phyloP scores from a whole-genome alignment of 257 asterid species.

The Nicotiana obtusifolia region DNA sequence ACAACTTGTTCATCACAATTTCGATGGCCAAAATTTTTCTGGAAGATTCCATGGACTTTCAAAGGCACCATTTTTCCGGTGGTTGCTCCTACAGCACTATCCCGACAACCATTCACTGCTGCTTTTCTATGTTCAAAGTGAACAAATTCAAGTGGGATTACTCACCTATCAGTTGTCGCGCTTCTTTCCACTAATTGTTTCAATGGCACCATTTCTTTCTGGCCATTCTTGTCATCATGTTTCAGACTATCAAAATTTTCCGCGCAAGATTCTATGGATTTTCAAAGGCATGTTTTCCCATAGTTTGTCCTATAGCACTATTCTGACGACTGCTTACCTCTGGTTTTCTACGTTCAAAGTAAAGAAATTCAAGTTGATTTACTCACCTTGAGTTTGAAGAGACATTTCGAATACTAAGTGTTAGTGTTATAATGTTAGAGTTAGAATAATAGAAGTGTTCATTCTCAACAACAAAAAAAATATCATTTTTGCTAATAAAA shows the following conservation, averaged over 20 bases:
- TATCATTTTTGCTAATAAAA: too few relatives aligned
- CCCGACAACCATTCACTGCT: neutral
- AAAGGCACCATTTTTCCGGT: neutral
- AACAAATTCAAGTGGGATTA: too few relatives aligned
- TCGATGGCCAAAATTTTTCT: too few relatives aligned
- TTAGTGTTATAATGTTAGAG: neutral
- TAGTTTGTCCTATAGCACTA: neutral
- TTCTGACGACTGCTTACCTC: too few relatives aligned
- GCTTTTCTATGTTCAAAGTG: neutral
- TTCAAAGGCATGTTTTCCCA: neutral
- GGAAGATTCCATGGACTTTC: too few relatives aligned
- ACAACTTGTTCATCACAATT: too few relatives aligned
- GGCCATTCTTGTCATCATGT: neutral
- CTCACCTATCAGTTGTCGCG: too few relatives aligned
- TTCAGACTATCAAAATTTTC: neutral
- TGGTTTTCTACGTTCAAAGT: neutral
- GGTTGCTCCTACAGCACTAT: neutral
- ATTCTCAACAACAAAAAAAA: too few relatives aligned
- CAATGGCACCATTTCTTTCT: neutral
- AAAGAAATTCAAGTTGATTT: neutral
- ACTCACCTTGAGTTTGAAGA: neutral
- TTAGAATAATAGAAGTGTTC: neutral
- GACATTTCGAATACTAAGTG: neutral
- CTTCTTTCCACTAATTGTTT: too few relatives aligned
- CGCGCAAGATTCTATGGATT: too few relatives aligned